Evolutionary conservation across 2,329 filamentous ascomycete genomes (phyloP).

Genomic region (Aspergillus sp.): DNA sequence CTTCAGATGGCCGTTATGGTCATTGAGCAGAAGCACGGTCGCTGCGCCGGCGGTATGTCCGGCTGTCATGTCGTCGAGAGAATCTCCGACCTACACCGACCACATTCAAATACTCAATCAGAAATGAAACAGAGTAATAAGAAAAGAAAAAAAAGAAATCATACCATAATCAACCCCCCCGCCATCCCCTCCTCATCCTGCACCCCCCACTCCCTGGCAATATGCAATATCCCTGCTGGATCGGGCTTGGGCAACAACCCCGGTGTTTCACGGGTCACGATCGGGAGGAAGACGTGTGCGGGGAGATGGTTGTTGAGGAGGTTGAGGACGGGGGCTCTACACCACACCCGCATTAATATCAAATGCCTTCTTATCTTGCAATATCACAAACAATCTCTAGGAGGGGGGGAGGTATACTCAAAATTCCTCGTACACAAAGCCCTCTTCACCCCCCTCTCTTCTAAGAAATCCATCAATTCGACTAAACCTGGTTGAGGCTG

Average conservation of each 20-base stretch:
- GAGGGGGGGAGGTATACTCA: conserved; percentile 52
- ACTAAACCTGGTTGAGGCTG: conserved; percentile 78
- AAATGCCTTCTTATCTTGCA: no score
- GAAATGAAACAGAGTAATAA: no score
- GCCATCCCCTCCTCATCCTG: conserved; percentile 40
- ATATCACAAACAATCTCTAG: no score
- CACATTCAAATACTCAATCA: no score
- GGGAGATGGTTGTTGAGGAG: conserved; percentile 70
- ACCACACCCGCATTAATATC: background rate
- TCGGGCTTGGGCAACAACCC: conserved; percentile 71
- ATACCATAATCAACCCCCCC: conserved; percentile 43
- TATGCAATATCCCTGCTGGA: conserved; percentile 84
- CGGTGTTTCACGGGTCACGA: conserved; percentile 81
- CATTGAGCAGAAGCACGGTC: conserved; percentile 84
- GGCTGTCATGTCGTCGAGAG: conserved; percentile 89
- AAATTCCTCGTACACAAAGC: conserved; percentile 96
- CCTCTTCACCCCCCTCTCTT: conserved; percentile 66
- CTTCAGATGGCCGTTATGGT: conserved; percentile 71
- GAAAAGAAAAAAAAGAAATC: no score
- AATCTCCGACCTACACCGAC: conserved; percentile 61
- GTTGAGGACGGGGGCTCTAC: conserved; percentile 46
- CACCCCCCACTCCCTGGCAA: conserved; percentile 74
- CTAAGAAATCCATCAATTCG: conserved; percentile 79
- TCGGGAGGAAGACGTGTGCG: conserved; percentile 68
- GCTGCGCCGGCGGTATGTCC: conserved; percentile 80